A percentile compares a stretch with the other conserved stretches of the same genome.
phyloP scores from a whole-genome alignment of 768 basidiomycete species.

The Clitopilus hobsonii region DNA sequence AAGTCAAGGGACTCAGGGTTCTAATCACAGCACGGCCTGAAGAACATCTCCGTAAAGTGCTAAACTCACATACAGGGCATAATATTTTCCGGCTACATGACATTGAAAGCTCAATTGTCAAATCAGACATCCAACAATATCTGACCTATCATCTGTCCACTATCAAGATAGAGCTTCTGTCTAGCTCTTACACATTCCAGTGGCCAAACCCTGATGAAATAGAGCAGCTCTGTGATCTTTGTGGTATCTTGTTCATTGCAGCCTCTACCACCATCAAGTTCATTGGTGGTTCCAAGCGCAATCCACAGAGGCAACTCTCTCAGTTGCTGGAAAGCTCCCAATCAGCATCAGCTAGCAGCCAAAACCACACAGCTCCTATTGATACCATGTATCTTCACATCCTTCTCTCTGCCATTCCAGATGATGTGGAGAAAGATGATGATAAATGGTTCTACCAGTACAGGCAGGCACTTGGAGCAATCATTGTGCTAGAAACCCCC shows the following conservation, averaged over 20 bases:
- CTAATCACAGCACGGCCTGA: neutral
- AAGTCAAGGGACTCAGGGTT: neutral
- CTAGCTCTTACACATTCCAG: neutral
- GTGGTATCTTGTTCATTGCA: neutral
- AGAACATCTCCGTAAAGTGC: neutral
- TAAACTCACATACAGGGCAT: neutral
- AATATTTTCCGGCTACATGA: conserved; percentile 1
- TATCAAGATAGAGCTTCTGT: neutral
- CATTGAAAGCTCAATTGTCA: neutral
- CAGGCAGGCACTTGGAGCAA: too few species aligned
- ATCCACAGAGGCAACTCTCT: neutral
- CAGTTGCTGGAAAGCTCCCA: neutral
- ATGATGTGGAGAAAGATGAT: too few species aligned
- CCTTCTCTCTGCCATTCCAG: too few species aligned
- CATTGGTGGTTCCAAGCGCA: neutral
- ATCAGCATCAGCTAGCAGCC: too few species aligned
- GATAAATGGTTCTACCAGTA: too few species aligned
- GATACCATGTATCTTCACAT: too few species aligned
- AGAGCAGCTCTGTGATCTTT: neutral
- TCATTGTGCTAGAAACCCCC: too few species aligned
- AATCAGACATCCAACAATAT: neutral
- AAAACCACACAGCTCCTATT: too few species aligned
- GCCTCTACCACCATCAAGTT: neutral
- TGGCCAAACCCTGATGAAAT: neutral
- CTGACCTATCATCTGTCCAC: neutral